Evolutionary conservation across 2,329 filamentous ascomycete species (phyloP).

Genomic region (Sphaerostilbella broomeana): DNA sequence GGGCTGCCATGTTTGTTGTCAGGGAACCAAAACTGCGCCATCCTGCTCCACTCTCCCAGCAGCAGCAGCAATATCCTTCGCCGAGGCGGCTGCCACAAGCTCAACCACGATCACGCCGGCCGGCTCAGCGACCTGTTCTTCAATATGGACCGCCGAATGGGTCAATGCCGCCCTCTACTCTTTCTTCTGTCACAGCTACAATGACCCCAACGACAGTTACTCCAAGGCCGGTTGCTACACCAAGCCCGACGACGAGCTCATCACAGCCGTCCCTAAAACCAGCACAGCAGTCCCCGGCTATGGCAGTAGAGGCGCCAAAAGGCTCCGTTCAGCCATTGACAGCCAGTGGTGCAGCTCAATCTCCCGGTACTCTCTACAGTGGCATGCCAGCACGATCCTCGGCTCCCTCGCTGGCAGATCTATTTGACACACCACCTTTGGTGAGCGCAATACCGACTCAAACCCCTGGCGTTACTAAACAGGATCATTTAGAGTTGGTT

Average conservation of each 20-base stretch:
- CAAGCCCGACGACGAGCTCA: constrained; percentile 17
- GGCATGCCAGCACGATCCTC: background rate
- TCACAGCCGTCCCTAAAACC: constrained; percentile 15
- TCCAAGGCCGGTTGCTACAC: constrained; percentile 11
- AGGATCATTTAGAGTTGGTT: no score
- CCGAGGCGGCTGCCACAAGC: constrained; percentile 16
- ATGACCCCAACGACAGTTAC: constrained; percentile 10
- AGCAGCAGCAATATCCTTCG: constrained; percentile 17
- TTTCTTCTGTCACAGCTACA: constrained; percentile 27
- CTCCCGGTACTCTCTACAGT: no score
- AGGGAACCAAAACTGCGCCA: constrained; percentile 50
- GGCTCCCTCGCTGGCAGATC: background rate
- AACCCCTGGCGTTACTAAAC: constrained; percentile 16
- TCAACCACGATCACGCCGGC: no score
- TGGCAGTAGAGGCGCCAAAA: no score
- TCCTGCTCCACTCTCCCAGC: constrained; percentile 26
- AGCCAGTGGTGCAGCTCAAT: no score
- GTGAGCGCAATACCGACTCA: constrained; percentile 10
- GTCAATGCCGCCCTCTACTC: constrained; percentile 50
- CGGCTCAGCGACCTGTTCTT: constrained; percentile 49
- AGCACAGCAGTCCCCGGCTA: constrained; percentile 7
- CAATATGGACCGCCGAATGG: constrained; percentile 61
- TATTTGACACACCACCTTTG: constrained; percentile 18
- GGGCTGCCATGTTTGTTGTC: constrained; percentile 65
- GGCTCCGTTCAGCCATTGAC: no score